Evolutionary conservation across 305 asterid species (phyloP), one percentile per base, ranked within the genome.

Genomic region (Rubia peregrina): DNA sequence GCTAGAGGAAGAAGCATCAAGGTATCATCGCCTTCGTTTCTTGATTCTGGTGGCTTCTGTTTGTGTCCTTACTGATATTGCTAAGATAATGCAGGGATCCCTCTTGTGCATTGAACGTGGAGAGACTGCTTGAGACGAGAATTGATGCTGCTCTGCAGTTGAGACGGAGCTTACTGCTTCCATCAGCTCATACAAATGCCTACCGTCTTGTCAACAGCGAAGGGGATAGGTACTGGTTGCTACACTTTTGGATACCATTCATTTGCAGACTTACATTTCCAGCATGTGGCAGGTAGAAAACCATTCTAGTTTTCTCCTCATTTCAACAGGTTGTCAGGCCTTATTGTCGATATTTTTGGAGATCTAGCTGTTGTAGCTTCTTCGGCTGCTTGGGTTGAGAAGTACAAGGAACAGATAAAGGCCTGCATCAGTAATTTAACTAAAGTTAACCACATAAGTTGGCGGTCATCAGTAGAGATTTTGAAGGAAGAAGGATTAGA

Each of bases 341-440:
- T 94, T 70, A 88, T 93, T 69, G 83, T 93, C 73, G 98, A 93
- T 78, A 65, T 94, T 60, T 91, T 91, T 74, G 96, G 98, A 80
- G 92, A 90, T 74, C 83, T 87, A 80, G 98, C 99, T 46, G 99
- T 94, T 72, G 75, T 94, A 71, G 99, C 97, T 68, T 94, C 99
- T 69, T 91, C 98, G 14, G 98, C 99, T 59, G 99, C 98, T 69
- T 94, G 97, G 98, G 95, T 91, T 75, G 98, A 94, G 83, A 94
- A 84, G 85, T 90, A 91, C 89, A 87, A 85, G 83, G 80, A 85
- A 64, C 86, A 85, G 55, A 90, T 91, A 79, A 85, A 78, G 75
- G 83, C 19, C 69, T 83, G 85, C 76, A 78, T 91, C 75, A 71
- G 75, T 74, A 80, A 74, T 82, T 72, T 83, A 70, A 77, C 68